These are phyloP conservation scores for Thecaphora thlaspeos DNA, from an alignment of 1,284 basidiomycete species.

Conservation along the genomic window DNA sequence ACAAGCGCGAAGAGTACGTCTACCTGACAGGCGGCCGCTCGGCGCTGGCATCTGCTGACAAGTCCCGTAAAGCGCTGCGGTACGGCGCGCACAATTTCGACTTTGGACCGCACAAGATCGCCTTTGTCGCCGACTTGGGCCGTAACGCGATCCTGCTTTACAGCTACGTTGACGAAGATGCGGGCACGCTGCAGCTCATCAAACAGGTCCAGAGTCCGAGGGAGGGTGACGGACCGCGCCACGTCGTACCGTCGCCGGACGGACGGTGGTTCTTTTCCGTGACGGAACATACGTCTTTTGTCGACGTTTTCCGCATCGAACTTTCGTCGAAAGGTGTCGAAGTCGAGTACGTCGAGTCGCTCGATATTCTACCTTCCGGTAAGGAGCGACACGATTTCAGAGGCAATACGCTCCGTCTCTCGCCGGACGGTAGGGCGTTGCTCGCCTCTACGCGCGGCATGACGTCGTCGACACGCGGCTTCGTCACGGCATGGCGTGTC, in stretches of 20 bases:
- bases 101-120: constrained; percentile 12
- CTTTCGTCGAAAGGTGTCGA: neutral
- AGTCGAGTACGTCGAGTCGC: constrained; percentile 4
- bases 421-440: constrained; percentile 27
- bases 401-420: constrained; percentile 50
- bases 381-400: constrained; percentile 16
- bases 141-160: constrained; percentile 47
- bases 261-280: constrained; percentile 35
- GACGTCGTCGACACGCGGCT: constrained; percentile 16
- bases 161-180: constrained; percentile 7
- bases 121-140: constrained; percentile 49
- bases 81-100: constrained; percentile 48
- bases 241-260: constrained; percentile 40
- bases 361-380: constrained; percentile 16
- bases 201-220: constrained; percentile 13
- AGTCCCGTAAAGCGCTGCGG: constrained; percentile 34
- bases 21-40: constrained; percentile 28
- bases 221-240: constrained; percentile 46
- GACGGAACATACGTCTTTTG: constrained; percentile 48
- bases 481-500: constrained; percentile 29
- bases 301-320: constrained; percentile 24
- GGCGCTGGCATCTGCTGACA: constrained; percentile 32
- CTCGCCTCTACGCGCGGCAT: constrained; percentile 49
- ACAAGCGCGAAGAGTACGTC: constrained; percentile 29
- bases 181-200: constrained; percentile 16